Conservation (phyloP, 768 basidiomycete species). For the Sporobolomyces phaffii region DNA sequence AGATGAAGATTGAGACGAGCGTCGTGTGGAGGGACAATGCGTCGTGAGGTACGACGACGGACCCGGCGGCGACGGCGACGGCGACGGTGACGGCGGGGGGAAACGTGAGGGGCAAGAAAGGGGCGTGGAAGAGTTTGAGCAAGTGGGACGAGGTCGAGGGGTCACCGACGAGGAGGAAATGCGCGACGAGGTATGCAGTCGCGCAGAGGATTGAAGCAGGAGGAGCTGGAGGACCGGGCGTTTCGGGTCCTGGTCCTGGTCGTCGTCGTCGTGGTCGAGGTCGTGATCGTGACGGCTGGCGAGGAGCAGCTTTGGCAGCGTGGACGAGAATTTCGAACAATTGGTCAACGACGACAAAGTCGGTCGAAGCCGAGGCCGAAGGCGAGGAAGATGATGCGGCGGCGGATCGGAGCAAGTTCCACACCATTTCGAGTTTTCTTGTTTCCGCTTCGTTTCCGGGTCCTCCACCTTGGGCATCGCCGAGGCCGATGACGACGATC, state of each 20-base stretch:
- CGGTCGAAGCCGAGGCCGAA: conserved; percentile 51
- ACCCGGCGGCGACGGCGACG: too few relatives aligned
- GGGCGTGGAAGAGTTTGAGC: neutral
- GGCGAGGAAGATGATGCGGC: neutral
- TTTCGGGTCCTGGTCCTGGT: too few relatives aligned
- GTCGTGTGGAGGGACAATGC: neutral
- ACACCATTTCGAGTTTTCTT: conserved; percentile 20
- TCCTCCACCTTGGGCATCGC: neutral
- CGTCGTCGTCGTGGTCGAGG: too few relatives aligned
- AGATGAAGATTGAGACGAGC: neutral
- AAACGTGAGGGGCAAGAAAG: neutral
- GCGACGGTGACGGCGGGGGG: neutral
- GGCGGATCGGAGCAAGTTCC: conserved; percentile 45
- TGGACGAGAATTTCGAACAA: too few relatives aligned
- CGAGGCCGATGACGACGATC: conserved; percentile 58
- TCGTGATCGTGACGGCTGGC: too few relatives aligned
- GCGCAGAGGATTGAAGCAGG: too few relatives aligned
- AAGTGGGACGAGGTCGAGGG: neutral
- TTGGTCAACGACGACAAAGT: conserved; percentile 39
- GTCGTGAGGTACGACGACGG: neutral
- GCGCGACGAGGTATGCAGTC: too few relatives aligned
- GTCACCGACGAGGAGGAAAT: neutral
- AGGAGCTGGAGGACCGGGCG: too few relatives aligned
- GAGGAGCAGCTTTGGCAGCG: too few relatives aligned
- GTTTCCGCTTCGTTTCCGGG: conserved; percentile 53